Base-by-base conservation (phyloP, 495 filamentous ascomycete species). In the Talaromyces stipitatus region DNA sequence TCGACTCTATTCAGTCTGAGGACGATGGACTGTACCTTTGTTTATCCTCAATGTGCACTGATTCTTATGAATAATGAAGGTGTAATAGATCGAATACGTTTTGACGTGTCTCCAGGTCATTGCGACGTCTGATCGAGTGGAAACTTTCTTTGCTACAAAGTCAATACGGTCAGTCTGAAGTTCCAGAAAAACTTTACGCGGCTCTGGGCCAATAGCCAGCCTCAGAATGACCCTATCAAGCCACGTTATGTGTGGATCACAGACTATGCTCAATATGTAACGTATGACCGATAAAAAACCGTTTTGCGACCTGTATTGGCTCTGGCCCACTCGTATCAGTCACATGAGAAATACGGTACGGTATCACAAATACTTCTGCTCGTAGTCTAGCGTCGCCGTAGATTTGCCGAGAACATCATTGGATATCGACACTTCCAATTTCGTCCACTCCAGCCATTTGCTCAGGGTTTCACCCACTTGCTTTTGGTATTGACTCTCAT, bases 341-440 rank as follows among this genome's bases (percentile, higher is more conserved):
- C 45, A 48, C 45, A 48, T 48, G 45, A 18, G 23, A 48, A n/a
- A 32, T 41, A 41, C 36, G 5, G 36, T 41, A 41, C n/a, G n/a
- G n/a, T 41, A 18, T 16, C n/a, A n/a, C n/a, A n/a, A n/a, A n/a
- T 1, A 18, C 11, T 46, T 22, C 43, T 14, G 18, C 8, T 24
- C 26, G 14, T 24, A 18, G 27, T 29, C 22, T 50, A 29, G 47
- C 47, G 47, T 16, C 43, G 43, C 48, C 27, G 48, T 30, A 10
- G 48, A 16, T 20, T 29, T 28, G 48, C 48, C 48, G 48, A 51
- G 48, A 51, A 7, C 48, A 26, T 55, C 32, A 45, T 55, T 38
- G 36, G 32, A 11, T 30, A 22, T 55, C 52, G n/a, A n/a, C n/a
- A 38, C 20, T 28, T 38, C 36, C 52, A 22, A 41, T 28, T 45